phyloP scores from a whole-genome alignment of 495 filamentous ascomycete genomes.

The Daldinia bambusicola region DNA sequence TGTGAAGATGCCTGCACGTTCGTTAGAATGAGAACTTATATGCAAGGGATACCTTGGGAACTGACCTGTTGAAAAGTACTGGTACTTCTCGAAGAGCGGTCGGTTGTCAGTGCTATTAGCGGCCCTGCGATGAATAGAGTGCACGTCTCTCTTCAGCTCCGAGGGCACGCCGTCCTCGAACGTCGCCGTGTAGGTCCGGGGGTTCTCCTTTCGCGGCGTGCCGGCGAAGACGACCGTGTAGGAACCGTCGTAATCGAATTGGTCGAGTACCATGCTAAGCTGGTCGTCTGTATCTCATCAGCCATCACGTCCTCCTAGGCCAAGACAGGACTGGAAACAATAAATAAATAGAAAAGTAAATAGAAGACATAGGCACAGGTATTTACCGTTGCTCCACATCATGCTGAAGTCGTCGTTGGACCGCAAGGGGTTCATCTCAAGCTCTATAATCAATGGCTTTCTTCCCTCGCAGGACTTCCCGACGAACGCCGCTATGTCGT shows the following conservation, averaged over 20 bases:
- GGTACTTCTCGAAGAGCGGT: conserved; percentile 89
- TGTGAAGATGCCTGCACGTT: conserved; percentile 79
- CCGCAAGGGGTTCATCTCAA: conserved; percentile 62
- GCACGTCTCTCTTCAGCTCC: conserved; percentile 60
- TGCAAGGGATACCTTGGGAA: background rate
- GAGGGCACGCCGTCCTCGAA: conserved; percentile 57
- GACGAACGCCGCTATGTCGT: conserved; percentile 51
- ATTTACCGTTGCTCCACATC: conserved; percentile 71
- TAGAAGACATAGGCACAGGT: no score
- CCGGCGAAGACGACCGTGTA: conserved; percentile 61
- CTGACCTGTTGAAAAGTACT: conserved; percentile 80
- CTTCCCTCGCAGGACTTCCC: conserved; percentile 43
- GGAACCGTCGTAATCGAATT: conserved; percentile 47
- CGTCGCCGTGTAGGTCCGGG: conserved; percentile 57
- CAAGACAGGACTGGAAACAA: no score
- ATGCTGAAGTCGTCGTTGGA: conserved; percentile 58
- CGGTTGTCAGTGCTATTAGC: conserved; percentile 47
- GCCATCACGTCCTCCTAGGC: conserved; percentile 1
- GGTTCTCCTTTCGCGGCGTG: conserved; percentile 47
- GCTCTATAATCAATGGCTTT: conserved; percentile 54
- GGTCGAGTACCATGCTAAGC: conserved; percentile 51
- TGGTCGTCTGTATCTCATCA: conserved; percentile 52
- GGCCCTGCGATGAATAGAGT: conserved; percentile 28
- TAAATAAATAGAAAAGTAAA: background rate
- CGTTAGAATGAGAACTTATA: conserved; percentile 49